Base-by-base conservation (phyloP, 179 eudicot species). In the Spinacia oleracea region DNA sequence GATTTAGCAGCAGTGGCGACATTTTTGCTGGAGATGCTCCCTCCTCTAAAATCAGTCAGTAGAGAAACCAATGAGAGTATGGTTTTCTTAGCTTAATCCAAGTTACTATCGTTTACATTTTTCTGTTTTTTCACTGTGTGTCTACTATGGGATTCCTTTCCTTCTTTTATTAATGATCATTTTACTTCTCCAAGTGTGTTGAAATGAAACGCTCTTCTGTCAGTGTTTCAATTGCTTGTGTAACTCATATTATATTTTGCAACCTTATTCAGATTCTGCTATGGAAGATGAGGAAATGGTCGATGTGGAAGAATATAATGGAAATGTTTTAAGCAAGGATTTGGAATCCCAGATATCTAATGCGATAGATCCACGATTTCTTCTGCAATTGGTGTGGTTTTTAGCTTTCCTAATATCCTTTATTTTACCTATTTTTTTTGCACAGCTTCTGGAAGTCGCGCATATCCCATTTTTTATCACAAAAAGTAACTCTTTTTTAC, bases 351-450 rank as follows among this genome's bases (percentile, higher is more conserved):
- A 96, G 84, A 96, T 96, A 84, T 77, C 89, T 55, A 81, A 79
- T 72, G 97, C 97, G 23, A 87, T 96, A 66, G 91, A 90, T 88
- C 86, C 97, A 15, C 91, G 90, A 42, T 93, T 96, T 88, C 97
- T 96, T 86, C 86, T 88, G 29, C 94, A 89, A 50, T 80, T 93
- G 93, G 99, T 96, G 86, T 27, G 89, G 32, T 48, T 69, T 27
- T 6, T 55, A 9, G 18, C 35, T 5, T 15, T 70, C 51, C 60
- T 34, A 16, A 21, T 42, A 43, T 20, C 29, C 46, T 50, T 50
- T 16, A 55, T 6, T 46, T 0, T 72, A 43, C 18, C 21, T 11
- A 40, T 65, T 72, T n/a, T 31, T 62, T 55, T 3, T n/a, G n/a
- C 55, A 40, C 23, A 8, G n/a, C 67, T 65, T 62, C 34, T 40